Conservation (phyloP, 768 basidiomycete genomes). For the Cyclocybe cylindracea region DNA sequence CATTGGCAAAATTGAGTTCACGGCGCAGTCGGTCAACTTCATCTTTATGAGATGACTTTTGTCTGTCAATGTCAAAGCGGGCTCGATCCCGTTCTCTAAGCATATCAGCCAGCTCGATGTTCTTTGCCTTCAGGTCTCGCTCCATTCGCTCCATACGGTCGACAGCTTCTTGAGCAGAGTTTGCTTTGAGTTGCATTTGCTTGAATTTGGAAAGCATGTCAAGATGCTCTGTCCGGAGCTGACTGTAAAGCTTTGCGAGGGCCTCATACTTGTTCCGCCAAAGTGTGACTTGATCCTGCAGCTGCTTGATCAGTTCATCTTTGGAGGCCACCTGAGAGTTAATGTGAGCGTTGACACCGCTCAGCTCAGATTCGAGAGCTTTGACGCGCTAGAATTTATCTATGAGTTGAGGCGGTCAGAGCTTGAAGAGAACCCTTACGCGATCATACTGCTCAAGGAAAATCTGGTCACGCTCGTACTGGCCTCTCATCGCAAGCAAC, state of each 20-base stretch:
- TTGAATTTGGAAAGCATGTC: slow-evolving; percentile 98
- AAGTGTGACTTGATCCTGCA: slow-evolving; percentile 93
- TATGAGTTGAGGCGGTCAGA: neutral
- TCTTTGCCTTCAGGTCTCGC: slow-evolving; percentile 97
- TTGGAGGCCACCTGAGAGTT: slow-evolving; percentile 87
- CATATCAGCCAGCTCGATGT: slow-evolving; percentile 98
- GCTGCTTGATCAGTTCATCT: slow-evolving; percentile 92
- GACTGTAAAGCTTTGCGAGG: slow-evolving; percentile 96
- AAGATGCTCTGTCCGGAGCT: slow-evolving; percentile 94
- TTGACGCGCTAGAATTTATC: slow-evolving; percentile 77
- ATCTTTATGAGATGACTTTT: slow-evolving; percentile 93
- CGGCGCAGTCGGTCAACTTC: slow-evolving; percentile 91
- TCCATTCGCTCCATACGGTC: slow-evolving; percentile 99
- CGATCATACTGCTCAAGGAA: slow-evolving; percentile 97
- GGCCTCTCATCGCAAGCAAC: slow-evolving; percentile 89
- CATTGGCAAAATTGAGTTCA: slow-evolving; percentile 93
- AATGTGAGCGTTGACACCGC: slow-evolving; percentile 71
- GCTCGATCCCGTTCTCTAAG: slow-evolving; percentile 96
- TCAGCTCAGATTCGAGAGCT: slow-evolving; percentile 89
- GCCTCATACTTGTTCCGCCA: slow-evolving; percentile 99
- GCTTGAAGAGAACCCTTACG: slow-evolving; percentile 39
- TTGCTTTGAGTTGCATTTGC: slow-evolving; percentile 95
- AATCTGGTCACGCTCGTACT: slow-evolving; percentile 97
- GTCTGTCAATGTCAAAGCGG: slow-evolving; percentile 90
- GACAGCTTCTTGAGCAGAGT: slow-evolving; percentile 96